Percentiles rank a stretch among this genome's conserved stretches.
Evolutionary conservation across 306 rosid genomes (phyloP).

Genomic region (Sicyos edulis): DNA sequence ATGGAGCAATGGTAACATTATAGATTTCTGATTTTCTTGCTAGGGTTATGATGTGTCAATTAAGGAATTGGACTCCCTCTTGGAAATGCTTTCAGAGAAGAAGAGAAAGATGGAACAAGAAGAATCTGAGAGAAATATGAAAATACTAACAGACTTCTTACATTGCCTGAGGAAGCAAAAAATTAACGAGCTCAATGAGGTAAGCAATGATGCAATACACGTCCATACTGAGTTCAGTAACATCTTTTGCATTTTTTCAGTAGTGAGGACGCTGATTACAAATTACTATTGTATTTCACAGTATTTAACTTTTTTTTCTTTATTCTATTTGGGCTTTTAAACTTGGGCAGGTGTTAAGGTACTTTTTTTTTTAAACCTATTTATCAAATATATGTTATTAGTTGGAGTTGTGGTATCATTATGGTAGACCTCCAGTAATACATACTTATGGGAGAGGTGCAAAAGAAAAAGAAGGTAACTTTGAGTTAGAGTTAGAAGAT

Average conservation of each 20-base stretch:
- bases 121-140: conserved; percentile 95
- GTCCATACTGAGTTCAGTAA: neutral
- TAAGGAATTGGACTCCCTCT: conserved; percentile 76
- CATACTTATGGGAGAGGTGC: neutral
- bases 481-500: neutral
- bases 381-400: neutral
- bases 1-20: neutral
- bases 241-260: neutral
- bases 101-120: conserved; percentile 99
- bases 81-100: conserved; percentile 72
- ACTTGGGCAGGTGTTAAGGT: neutral
- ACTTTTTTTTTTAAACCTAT: neutral
- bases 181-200: conserved; percentile 80
- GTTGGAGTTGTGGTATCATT: conserved; percentile 9
- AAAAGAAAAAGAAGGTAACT: neutral
- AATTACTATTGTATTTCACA: neutral
- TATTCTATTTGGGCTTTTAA: neutral
- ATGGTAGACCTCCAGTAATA: neutral
- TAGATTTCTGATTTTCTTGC: neutral
- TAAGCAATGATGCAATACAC: conserved; percentile 1
- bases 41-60: conserved; percentile 91
- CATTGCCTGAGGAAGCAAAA: conserved; percentile 82
- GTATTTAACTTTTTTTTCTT: neutral
- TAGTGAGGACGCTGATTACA: neutral
- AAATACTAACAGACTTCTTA: conserved; percentile 80